These are phyloP conservation scores for Yamadazyma laniorum DNA, from an alignment of 805 yeast genomes.

Conservation along the genomic window DNA sequence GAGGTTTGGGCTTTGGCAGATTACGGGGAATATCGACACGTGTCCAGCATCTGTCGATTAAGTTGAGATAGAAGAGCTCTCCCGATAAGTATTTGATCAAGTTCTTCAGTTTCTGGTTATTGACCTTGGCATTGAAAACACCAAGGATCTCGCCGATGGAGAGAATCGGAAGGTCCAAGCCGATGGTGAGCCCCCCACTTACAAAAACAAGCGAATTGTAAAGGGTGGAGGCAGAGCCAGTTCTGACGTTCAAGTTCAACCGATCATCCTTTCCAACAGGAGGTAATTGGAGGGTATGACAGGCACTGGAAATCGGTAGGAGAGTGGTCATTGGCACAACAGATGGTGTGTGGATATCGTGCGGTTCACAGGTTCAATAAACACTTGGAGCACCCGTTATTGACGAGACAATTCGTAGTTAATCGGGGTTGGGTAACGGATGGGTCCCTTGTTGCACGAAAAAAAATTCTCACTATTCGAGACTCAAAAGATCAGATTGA, in stretches of 20 bases:
- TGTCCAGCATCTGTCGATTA: conserved; percentile 60
- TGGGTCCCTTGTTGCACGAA: neutral
- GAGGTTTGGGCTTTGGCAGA: conserved; percentile 34
- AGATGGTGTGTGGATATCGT: no score
- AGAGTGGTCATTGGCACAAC: conserved; percentile 51
- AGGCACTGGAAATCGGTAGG: conserved; percentile 61
- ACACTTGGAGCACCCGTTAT: no score
- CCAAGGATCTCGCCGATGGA: conserved; percentile 38
- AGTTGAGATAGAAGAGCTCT: conserved; percentile 60
- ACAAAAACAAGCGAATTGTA: conserved; percentile 60
- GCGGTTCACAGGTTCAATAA: no score
- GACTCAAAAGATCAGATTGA: no score
- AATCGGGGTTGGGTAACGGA: neutral
- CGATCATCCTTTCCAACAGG: conserved; percentile 52
- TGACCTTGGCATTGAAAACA: conserved; percentile 33
- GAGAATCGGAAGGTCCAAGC: conserved; percentile 45
- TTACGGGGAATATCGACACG: conserved; percentile 17
- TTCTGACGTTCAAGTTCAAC: conserved; percentile 55
- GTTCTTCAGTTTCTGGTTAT: conserved; percentile 23
- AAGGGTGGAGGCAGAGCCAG: conserved; percentile 63
- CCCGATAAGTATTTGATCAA: conserved; percentile 49
- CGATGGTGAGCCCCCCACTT: conserved; percentile 67
- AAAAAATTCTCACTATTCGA: neutral
- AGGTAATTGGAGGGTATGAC: conserved; percentile 58
- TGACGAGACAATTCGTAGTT: no score